Evolutionary conservation across 345 rosid genomes (phyloP).

Genomic region (Lepidium aucheri): DNA sequence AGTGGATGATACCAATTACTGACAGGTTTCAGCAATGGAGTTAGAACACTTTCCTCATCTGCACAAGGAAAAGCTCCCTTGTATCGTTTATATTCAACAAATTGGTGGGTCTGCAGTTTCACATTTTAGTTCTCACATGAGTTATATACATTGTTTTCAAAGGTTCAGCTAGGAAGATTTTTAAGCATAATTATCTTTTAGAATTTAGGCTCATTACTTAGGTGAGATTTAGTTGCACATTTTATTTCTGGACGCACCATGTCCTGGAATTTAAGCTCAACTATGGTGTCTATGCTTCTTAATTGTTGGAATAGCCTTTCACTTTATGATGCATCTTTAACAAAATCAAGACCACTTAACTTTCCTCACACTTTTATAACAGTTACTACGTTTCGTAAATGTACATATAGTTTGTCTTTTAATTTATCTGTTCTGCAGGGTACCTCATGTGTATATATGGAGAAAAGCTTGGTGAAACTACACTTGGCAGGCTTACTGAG

Average conservation of each 20-base stretch:
- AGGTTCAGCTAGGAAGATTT: background rate
- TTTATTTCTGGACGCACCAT: background rate
- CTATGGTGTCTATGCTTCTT: constrained; percentile 18
- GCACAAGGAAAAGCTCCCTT: constrained; percentile 36
- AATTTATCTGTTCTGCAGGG: constrained; percentile 35
- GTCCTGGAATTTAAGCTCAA: background rate
- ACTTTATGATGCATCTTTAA: background rate
- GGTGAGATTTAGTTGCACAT: too few relatives aligned
- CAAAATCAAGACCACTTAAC: background rate
- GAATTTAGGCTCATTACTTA: background rate
- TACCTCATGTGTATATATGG: constrained; percentile 82
- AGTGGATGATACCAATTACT: constrained; percentile 12
- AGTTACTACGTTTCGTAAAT: background rate
- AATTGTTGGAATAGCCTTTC: constrained; percentile 7
- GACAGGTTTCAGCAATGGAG: constrained; percentile 73
- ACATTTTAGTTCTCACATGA: background rate
- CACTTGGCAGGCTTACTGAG: constrained; percentile 42
- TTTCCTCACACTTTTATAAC: background rate
- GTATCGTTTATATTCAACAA: constrained; percentile 74
- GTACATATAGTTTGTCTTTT: background rate
- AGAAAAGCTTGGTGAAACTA: constrained; percentile 58
- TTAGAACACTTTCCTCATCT: constrained; percentile 56
- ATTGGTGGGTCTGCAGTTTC: constrained; percentile 51
- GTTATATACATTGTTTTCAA: background rate
- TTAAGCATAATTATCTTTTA: background rate